These are phyloP conservation scores for Trichopus zeylanicus DNA, from an alignment of 116 monocot genomes.

Conservation along the genomic window DNA sequence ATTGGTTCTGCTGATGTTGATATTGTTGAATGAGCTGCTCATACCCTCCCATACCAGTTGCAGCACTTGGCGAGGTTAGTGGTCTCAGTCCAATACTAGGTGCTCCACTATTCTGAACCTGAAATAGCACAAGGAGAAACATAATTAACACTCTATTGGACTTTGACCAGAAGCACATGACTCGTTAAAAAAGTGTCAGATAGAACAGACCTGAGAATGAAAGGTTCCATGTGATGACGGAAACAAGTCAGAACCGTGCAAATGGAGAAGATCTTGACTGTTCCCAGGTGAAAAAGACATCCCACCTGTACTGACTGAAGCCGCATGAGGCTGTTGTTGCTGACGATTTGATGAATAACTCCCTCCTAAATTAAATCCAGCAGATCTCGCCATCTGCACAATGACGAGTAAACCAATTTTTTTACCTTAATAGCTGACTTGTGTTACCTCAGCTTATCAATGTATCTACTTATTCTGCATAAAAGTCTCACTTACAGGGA, in stretches of 20 bases:
- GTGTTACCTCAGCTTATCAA: background rate
- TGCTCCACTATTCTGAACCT: conserved; percentile 56
- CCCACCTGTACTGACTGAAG: conserved; percentile 37
- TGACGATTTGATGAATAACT: conserved; percentile 65
- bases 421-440: background rate
- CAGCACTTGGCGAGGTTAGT: conserved; percentile 40
- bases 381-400: conserved; percentile 64
- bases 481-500: conserved; percentile 44
- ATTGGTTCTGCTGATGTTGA: conserved; percentile 65
- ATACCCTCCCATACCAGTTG: conserved; percentile 51
- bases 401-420: background rate
- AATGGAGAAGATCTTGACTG: conserved; percentile 69
- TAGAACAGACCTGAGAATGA: conserved; percentile 54
- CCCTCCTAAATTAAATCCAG: conserved; percentile 74
- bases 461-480: background rate
- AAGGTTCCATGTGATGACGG: conserved; percentile 63
- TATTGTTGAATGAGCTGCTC: conserved; percentile 83
- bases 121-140: background rate
- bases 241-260: conserved; percentile 71
- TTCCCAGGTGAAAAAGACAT: conserved; percentile 39
- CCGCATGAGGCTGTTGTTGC: conserved; percentile 60
- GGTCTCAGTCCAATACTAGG: conserved; percentile 71
- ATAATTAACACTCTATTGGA: background rate
- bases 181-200: background rate
- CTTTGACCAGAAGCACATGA: background rate